Base-by-base conservation (phyloP, 2,329 filamentous ascomycete genomes). In the Rhynchosporium agropyri region DNA sequence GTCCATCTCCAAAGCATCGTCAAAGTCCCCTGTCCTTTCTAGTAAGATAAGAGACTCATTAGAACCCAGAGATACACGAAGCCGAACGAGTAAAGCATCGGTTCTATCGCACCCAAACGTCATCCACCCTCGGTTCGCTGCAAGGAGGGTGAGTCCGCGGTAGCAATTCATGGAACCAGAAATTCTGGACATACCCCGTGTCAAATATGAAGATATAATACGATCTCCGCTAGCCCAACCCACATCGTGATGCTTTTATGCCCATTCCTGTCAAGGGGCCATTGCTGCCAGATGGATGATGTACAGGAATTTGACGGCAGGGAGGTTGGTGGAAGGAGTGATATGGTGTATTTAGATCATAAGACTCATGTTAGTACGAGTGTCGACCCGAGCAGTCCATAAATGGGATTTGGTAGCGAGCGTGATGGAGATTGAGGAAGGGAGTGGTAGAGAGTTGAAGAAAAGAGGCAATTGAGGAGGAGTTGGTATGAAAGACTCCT, bases 281-380 rank as follows among this genome's bases (percentile, higher is more conserved):
- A 7, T 40, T 51, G 9, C 38, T 61, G 43, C 59, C 59, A 2
- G 43, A 56, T 29, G 59, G 51, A 3, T 61, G 33, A 56, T 29
- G 59, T 42, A 3, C 56, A 9, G 33, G 33, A 36, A 9, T 5
- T 36, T 36, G 33, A 6, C 1, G 33, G 33, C 5, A 36, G 59
- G 43, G 59, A 61, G 28, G 31, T 61, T 8, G 43, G 56, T 20
- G 59, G 42, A 4, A 59, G 33, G 31, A 49, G 40, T 5, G 51
- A 55, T 46, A 42, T 61, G 12, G 50, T 55, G 33, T 61, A 20
- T 33, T 33, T 61, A 15, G 38, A 61, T 49, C 59, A 61, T 56
- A 61, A 49, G 38, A 56, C 43, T 0, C 51, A 56, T 56, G 42
- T 7, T 1, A 53, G 49, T 38, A 20, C 49, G 6, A n/a, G 5